Evolutionary conservation across 306 rosid species (phyloP), one percentile per base, ranked within the genome.

Genomic region (Cicer pinnatifidum): DNA sequence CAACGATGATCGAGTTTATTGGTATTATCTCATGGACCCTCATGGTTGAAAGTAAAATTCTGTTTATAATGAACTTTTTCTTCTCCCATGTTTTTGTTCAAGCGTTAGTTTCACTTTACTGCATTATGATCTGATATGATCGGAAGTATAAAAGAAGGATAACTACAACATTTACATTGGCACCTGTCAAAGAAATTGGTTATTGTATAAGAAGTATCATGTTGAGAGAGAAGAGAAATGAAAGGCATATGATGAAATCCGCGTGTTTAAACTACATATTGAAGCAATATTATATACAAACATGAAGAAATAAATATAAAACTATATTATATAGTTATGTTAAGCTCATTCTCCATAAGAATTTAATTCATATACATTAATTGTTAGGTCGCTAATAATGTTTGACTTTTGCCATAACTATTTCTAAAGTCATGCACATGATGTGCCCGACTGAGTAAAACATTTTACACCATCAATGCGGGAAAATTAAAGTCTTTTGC

Each of bases 1-100:
- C 39, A 67, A 88, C 47, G 86, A 85, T 68, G 89, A 88, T 66
- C 83, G 92, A 77, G 89, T 88, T 52, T 88, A 85, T 82, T 88
- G 92, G 92, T 88, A 88, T 57, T 59, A 33, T 63, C 73, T 85
- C 53, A 16, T 38, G 43, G 64, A 73, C 75, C 76, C 73, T 81
- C 41, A 63, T 78, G 71, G 52, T 71, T 71, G 78, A 81, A 70
- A 80, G 53, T 43, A 43, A 69, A 72, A 75, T 58, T 37, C 13
- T 66, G 35, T 67, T 76, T 66, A 43, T 74, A 62, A 11, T 67
- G 44, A 28, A 16, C 35, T 28, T 57, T 70, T 59, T 47, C 23
- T 68, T 82, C 5, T 59, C 33, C 50, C 45, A 13, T 52, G 75
- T 67, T 17, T 52, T 38, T 33, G 50, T 66, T 70, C 23, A 46